Evolutionary conservation across 768 basidiomycete species (phyloP), one percentile per base, ranked within the genome.

Genomic region (Gymnopilus dilepis): DNA sequence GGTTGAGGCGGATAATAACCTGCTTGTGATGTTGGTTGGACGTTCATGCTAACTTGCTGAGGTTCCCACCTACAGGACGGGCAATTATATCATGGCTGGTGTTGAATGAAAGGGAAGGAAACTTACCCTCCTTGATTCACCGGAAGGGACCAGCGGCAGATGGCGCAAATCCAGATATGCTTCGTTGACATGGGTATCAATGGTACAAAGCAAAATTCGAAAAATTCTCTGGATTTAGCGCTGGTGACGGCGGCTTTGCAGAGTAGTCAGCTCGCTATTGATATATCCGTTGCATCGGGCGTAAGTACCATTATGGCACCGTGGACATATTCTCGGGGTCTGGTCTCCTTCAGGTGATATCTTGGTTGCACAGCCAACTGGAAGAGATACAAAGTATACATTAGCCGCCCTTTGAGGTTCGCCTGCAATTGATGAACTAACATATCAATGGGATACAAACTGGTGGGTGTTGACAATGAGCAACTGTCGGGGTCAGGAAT

Each of bases 201-300:
- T 11, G 86, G 89, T 15, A 91, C 80, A 65, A 84, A 88, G 72
- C 84, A 90, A 51, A 91, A 60, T 69, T 89, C 86, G 67, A 91
- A 86, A 83, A 85, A 90, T 50, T 76, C 81, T 61, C 84, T 82
- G 3, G 83, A 77, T 69, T 87, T 88, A 38, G 86, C 86, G 33
- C 83, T 76, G 51, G 80, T 75, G 58, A 86, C 85, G 54, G 86
- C 78, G 31, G 78, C 88, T 77, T n/a, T 56, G 13, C 19, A 22
- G 33, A 13, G 60, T 9, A 58, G 19, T 37, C n/a, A 50, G 33
- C 53, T 28, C 17, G 4, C 30, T n/a, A n/a, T n/a, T n/a, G n/a
- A 8, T 61, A 34, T 6, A 38, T 3, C 50, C 40, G 6, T 47
- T 12, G 40, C 19, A n/a, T 2, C 33, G 13, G 6, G 11, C n/a